These are phyloP conservation scores for Phialophora expanda DNA, from an alignment of 2,329 filamentous ascomycete genomes.

Conservation along the genomic window DNA sequence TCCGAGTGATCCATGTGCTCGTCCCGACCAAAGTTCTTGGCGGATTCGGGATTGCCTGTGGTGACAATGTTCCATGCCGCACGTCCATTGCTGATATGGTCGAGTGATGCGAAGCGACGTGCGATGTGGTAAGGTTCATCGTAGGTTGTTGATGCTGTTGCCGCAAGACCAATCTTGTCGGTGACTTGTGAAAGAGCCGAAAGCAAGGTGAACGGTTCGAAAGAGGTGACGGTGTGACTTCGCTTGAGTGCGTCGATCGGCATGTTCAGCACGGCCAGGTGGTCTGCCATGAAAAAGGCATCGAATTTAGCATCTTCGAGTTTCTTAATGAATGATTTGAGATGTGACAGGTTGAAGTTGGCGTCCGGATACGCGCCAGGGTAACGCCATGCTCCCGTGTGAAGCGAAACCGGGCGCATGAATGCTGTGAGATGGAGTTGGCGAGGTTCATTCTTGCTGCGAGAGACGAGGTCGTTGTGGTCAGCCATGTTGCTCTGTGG, in stretches of 20 bases:
- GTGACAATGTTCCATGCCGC: conserved; percentile 63
- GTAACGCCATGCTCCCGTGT: conserved; percentile 64
- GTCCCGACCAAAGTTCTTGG: conserved; percentile 59
- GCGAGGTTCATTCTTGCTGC: not conserved
- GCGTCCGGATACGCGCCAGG: conserved; percentile 61
- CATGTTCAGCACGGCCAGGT: conserved; percentile 62
- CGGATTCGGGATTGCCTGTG: conserved; percentile 58
- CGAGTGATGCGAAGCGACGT: conserved; percentile 59
- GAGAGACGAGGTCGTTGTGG: not conserved
- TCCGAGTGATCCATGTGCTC: conserved; percentile 58
- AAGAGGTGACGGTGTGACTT: conserved; percentile 64
- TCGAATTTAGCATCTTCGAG: conserved; percentile 62
- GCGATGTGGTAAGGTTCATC: conserved; percentile 62
- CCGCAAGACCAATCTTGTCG: conserved; percentile 58
- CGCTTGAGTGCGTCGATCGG: conserved; percentile 62
- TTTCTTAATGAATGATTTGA: conserved; percentile 60
- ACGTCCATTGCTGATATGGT: conserved; percentile 58
- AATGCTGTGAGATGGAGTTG: conserved; percentile 63
- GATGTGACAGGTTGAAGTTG: conserved; percentile 62
- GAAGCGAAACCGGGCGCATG: conserved; percentile 63
- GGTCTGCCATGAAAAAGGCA: conserved; percentile 63
- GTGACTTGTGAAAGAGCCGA: conserved; percentile 58
- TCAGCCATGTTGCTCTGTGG: not conserved
- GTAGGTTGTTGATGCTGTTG: conserved; percentile 62
- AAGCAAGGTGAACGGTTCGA: conserved; percentile 61